Evolutionary conservation across 2,329 filamentous ascomycete genomes (phyloP).

Genomic region (Alternaria infectoria): DNA sequence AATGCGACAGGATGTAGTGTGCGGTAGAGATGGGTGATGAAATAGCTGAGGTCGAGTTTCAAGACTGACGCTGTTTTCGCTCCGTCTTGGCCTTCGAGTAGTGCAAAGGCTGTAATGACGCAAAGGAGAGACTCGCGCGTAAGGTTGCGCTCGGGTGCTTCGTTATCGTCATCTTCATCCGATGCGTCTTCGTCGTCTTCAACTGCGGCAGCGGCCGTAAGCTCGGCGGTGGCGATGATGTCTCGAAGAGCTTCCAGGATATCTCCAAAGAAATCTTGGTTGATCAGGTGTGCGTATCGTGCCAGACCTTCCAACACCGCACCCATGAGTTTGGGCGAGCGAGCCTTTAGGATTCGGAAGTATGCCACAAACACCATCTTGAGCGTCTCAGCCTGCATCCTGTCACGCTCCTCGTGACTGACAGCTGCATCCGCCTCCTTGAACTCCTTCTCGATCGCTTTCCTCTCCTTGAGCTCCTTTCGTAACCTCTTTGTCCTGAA

Average conservation of each 20-base stretch:
- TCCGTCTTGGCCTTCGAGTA: constrained; percentile 91
- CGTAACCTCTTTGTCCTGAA: constrained; percentile 88
- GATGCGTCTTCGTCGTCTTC: constrained; percentile 54
- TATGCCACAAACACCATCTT: constrained; percentile 96
- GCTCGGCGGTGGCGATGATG: constrained; percentile 75
- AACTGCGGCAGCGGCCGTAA: constrained; percentile 55
- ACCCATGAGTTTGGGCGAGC: constrained; percentile 87
- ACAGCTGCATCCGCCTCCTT: constrained; percentile 88
- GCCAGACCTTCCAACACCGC: constrained; percentile 93
- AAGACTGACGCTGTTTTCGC: constrained; percentile 81
- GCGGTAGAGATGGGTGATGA: constrained; percentile 91
- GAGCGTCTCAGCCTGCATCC: constrained; percentile 92
- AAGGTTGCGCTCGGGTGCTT: constrained; percentile 64
- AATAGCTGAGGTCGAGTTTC: constrained; percentile 91
- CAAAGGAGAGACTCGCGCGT: constrained; percentile 90
- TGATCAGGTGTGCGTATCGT: constrained; percentile 94
- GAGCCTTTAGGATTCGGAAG: constrained; percentile 89
- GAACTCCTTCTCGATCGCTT: constrained; percentile 90
- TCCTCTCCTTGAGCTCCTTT: constrained; percentile 84
- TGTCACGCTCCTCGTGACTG: constrained; percentile 88
- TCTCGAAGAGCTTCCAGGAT: constrained; percentile 93
- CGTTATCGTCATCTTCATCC: constrained; percentile 59
- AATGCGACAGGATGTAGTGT: constrained; percentile 79
- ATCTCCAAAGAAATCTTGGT: constrained; percentile 98
- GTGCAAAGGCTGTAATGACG: constrained; percentile 94